Percentiles rank a stretch among this genome's conserved stretches.
Evolutionary conservation across 345 rosid genomes (phyloP).

Genomic region (Toxicodendron radicans): DNA sequence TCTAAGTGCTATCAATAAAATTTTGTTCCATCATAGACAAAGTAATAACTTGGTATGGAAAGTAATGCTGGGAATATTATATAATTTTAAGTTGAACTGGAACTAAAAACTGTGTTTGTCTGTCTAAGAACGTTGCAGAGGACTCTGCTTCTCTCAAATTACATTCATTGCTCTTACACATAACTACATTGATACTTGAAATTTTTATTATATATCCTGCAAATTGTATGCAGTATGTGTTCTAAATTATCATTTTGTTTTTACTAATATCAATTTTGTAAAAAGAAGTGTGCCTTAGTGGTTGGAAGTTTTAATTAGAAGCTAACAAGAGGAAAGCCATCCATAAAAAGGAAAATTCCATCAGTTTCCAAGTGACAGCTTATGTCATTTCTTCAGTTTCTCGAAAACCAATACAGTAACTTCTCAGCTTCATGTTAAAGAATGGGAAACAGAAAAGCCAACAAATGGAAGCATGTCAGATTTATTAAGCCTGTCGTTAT

Average conservation of each 20-base stretch:
- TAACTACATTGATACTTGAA: background rate
- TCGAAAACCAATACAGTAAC: no score
- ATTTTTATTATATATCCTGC: no score
- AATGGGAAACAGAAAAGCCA: background rate
- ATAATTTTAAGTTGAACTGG: background rate
- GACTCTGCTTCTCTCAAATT: background rate
- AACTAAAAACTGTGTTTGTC: background rate
- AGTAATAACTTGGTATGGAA: background rate
- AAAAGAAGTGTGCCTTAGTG: background rate
- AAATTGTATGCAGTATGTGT: no score
- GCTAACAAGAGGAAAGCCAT: background rate
- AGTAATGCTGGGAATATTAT: background rate
- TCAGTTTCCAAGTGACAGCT: no score
- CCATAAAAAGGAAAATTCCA: no score
- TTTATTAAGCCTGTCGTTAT: constrained; percentile 1
- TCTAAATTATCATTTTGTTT: background rate
- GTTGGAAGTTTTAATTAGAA: background rate
- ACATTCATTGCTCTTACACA: background rate
- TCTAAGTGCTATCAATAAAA: background rate
- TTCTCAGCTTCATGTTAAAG: background rate
- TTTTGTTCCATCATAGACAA: no score
- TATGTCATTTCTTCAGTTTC: no score
- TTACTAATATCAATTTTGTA: background rate
- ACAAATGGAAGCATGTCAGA: background rate
- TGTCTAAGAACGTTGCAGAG: background rate